Base-by-base conservation (phyloP, 106 monocot genomes). In the Allium cepa region DNA sequence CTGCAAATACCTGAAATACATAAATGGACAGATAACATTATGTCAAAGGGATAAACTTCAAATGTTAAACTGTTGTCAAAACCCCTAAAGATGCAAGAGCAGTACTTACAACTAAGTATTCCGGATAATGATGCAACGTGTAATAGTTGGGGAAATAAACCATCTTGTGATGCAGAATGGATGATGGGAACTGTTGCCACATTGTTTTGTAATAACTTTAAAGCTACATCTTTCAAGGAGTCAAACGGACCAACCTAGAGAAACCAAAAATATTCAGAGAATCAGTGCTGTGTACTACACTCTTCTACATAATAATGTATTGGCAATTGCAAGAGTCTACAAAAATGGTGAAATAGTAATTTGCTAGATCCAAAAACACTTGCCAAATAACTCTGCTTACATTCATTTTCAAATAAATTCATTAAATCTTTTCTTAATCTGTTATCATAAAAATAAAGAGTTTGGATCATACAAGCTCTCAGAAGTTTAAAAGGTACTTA, bases 121-220 rank as follows among this genome's bases (percentile, higher is more conserved):
- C 84, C 93, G 48, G 90, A 85, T 53, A 99, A 86, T 11, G 93
- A 93, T 16, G 90, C 93, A 69, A 99, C 79, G 75, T 90, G 90
- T 66, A 99, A 70, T 50, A 99, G 71, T 45, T 93, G 90, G 14
- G 93, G 93, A 77, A 76, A 93, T 52, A 80, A 90, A 46, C 88
- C 99, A 87, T 87, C 87, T 15, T 78, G 74, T 22, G 83, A 79
- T 73, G 81, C 59, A 69, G 93, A 93, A 76, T 87, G 83, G 68
- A 93, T 90, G 13, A 93, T 70, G 50, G 99, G 99, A 48, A 99
- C 76, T 17, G 92, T 80, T 16, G 99, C 79, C n/a, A 99, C 90
- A 13, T 80, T 78, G 76, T 87, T 90, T 72, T 79, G 83, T 71
- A 99, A 59, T 75, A 99, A 87, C 87, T 90, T 92, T 70, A 93